Evolutionary conservation across 2,329 filamentous ascomycete genomes (phyloP), one percentile per base, ranked within the genome.

Genomic region (Aspergillus aculeatinus): DNA sequence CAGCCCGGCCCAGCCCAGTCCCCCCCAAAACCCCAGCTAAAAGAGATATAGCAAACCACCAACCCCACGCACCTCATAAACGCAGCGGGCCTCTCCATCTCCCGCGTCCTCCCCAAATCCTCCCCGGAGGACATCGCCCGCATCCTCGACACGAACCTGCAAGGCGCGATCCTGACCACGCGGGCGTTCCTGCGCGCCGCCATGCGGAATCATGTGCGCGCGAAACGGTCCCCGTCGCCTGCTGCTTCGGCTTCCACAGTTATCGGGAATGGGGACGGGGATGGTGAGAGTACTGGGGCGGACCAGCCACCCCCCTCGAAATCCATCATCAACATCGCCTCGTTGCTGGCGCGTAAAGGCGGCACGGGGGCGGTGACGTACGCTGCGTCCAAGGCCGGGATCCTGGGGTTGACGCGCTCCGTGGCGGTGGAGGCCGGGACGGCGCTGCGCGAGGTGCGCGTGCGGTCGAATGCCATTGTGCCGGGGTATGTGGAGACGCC

Each of bases 251-350:
- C 23, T 23, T 23, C 23, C 0, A 23, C 23, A 1, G 23, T 23
- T 23, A 23, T 23, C 3, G 23, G 23, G 4, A 29, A 29, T 7
- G 27, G 27, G 2, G 25, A 1, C 25, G 25, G 25, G 27, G 27
- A 29, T 29, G 27, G 7, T 2, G 27, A 27, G 27, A 27, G 68
- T 23, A 60, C 25, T 11, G 16, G 25, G 16, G 50, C 50, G 53
- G 50, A 16, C 12, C 49, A 53, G 23, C 25, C 1, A 78, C 81
- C 55, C 83, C 85, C 82, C 55, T 86, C 88, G 1, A 86, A 90
- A 57, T 90, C 86, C 69, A 92, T 96, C 62, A 87, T 96, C 74
- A 96, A 96, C 70, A 79, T 96, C 23, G 87, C 90, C 0, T 94
- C 90, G 51, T 78, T 96, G 31, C 82, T 96, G 50, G 92, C 87